Conservation (phyloP, 2,329 filamentous ascomycete genomes). For the Alternaria hordeiaustralica region DNA sequence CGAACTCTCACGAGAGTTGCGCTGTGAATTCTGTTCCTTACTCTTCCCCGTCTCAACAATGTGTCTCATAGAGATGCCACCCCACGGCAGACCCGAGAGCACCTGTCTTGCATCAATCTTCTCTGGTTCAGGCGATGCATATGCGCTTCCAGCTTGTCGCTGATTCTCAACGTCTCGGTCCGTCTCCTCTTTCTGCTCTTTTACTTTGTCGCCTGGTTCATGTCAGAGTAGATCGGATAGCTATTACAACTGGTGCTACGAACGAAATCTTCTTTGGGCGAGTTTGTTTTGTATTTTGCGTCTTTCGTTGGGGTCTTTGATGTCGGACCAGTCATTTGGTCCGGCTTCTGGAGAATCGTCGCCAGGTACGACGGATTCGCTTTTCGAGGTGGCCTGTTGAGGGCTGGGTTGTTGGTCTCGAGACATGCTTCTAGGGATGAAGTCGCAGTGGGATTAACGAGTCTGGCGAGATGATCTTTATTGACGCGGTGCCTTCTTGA, state of each 20-base stretch:
- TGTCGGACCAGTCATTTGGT: slow-evolving; percentile 71
- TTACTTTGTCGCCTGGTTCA: slow-evolving; percentile 69
- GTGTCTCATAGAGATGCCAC: slow-evolving; percentile 67
- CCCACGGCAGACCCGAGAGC: slow-evolving; percentile 70
- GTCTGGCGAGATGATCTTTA: not conserved
- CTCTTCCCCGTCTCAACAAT: slow-evolving; percentile 54
- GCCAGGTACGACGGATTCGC: slow-evolving; percentile 20
- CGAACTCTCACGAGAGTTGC: slow-evolving; percentile 50
- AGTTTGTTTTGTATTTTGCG: slow-evolving; percentile 78
- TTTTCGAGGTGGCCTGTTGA: slow-evolving; percentile 23
- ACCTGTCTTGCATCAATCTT: slow-evolving; percentile 62
- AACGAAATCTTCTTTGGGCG: slow-evolving; percentile 78
- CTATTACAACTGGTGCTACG: slow-evolving; percentile 50
- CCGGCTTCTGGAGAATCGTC: slow-evolving; percentile 26
- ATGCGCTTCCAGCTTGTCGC: slow-evolving; percentile 68
- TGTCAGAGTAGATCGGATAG: not conserved
- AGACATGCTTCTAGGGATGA: slow-evolving; percentile 24
- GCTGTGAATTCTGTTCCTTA: slow-evolving; percentile 53
- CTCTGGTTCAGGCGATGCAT: slow-evolving; percentile 65
- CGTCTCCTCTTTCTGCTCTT: slow-evolving; percentile 69
- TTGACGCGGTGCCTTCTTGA: not conserved
- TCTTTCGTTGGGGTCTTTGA: slow-evolving; percentile 73
- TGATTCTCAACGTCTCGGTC: slow-evolving; percentile 70
- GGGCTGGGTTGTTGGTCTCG: slow-evolving; percentile 23
- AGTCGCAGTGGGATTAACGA: not conserved